Conservation (phyloP, 495 filamentous ascomycete genomes). For the Neurospora tetrasperma region DNA sequence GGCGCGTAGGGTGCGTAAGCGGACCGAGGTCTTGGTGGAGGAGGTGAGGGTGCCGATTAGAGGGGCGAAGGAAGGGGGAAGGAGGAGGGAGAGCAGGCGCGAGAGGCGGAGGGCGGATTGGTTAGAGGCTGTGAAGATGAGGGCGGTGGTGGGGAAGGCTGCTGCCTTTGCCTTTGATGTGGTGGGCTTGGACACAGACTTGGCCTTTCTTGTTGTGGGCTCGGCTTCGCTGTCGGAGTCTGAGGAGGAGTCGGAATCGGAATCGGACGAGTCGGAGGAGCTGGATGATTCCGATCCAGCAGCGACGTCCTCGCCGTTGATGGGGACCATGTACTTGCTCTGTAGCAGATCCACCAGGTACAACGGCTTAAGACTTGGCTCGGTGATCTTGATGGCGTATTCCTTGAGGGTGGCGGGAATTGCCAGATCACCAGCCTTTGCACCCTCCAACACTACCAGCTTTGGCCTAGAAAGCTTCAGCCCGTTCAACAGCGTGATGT, state of each 20-base stretch:
- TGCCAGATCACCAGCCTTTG: conserved; percentile 34
- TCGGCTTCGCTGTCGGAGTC: conserved; percentile 2
- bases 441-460: conserved; percentile 60
- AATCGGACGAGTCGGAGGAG: conserved; percentile 23
- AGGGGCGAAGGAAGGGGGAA: conserved; percentile 47
- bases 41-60: conserved; percentile 66
- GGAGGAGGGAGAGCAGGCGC: conserved; percentile 60
- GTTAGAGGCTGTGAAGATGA: conserved; percentile 86
- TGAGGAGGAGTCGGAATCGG: conserved; percentile 11
- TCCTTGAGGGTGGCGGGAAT: conserved; percentile 65
- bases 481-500: conserved; percentile 66
- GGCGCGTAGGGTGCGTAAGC: conserved; percentile 47
- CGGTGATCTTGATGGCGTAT: conserved; percentile 60
- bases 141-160: conserved; percentile 32
- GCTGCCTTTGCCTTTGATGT: neutral
- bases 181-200: neutral
- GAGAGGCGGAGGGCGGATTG: conserved; percentile 72
- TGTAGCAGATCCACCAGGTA: conserved; percentile 59
- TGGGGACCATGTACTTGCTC: conserved; percentile 23
- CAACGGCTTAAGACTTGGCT: conserved; percentile 73
- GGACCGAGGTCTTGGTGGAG: conserved; percentile 51
- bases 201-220: neutral
- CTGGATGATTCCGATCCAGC: conserved; percentile 18
- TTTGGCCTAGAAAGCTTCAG: conserved; percentile 65
- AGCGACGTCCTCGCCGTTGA: neutral